Percentiles rank a stretch among this genome's conserved stretches.
These are phyloP conservation scores for Pseudohalonectria lignicola DNA, from an alignment of 2,329 filamentous ascomycete species.

Conservation along the genomic window DNA sequence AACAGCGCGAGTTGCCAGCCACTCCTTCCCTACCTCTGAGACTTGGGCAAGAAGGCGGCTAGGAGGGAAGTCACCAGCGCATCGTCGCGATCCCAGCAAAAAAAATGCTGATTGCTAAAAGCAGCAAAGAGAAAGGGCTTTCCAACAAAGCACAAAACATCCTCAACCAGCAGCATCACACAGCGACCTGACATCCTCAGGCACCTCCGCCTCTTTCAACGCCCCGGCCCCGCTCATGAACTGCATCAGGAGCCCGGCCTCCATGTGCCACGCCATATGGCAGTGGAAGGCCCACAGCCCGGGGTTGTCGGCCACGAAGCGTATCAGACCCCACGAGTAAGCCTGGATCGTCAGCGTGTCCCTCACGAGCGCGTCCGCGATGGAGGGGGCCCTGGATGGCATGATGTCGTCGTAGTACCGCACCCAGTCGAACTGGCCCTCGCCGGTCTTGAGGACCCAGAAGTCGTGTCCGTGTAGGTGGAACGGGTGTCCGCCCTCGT, in stretches of 20 bases:
- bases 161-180: neutral
- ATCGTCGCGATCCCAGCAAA: neutral
- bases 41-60: neutral
- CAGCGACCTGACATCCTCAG: neutral
- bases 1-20: too few species aligned
- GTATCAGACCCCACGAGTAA: constrained; percentile 21
- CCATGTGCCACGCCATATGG: constrained; percentile 47
- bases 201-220: constrained; percentile 1
- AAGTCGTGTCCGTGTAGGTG: constrained; percentile 45
- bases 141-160: neutral
- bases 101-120: neutral
- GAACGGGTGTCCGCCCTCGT: constrained; percentile 30
- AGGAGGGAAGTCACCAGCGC: neutral
- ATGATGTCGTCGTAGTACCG: constrained; percentile 4
- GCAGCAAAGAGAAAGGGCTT: neutral
- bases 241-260: constrained; percentile 49
- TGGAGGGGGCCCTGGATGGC: neutral
- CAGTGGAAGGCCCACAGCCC: constrained; percentile 49
- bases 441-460: constrained; percentile 5
- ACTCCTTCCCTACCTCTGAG: too few species aligned
- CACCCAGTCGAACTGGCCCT: constrained; percentile 5
- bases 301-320: constrained; percentile 45
- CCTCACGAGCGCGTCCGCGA: neutral
- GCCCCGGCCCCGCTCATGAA: constrained; percentile 20
- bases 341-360: constrained; percentile 4